Base-by-base conservation (phyloP, 2,329 filamentous ascomycete genomes). In the Cytospora piceae region DNA sequence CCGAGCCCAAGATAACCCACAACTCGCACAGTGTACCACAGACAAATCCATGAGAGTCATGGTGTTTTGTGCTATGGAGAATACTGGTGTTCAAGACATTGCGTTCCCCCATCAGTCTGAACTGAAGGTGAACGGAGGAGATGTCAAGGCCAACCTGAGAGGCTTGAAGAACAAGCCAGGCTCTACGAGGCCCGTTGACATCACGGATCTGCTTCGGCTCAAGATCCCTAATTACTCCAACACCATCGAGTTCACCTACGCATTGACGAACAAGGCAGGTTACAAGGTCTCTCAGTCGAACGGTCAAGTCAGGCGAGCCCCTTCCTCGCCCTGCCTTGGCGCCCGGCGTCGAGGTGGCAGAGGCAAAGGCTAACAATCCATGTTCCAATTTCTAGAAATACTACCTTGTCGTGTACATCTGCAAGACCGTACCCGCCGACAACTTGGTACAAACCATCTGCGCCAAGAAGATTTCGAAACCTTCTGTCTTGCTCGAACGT, bases 81-180 rank as follows among this genome's bases (percentile, higher is more conserved):
- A 82, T 20, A 77, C 83, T 17, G 86, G 85, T 20, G 76, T 81
- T 3, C 91, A 92, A 59, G 93, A 98, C 68, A 88, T 99, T 62
- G 81, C 92, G 0, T 99, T 99, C 70, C 95, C 95, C 1, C 88
- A 94, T 71, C 93, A 97, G 78, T 91, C 95, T 37, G 95, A 99
- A 75, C 84, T 99, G 65, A 94, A 93, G 74, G 87, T 97, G 64
- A 99, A 99, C 72, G 85, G 88, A 12, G 90, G 90, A 39, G 93
- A 97, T 65, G 85, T 97, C 70, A 95, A 94, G 77, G 90, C 91
- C n/a, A 99, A 98, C 75, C 84, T 96, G 70, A 91, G 95, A 71
- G 95, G 95, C 5, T 79, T 99, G 68, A 99, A 99, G 79, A 97
- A 97, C 76, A 96, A 95, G 76, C 92, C 94, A 8, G 95, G 95